A percentile compares a stretch with the other conserved stretches of the same genome.
Evolutionary conservation across 106 monocot species (phyloP).

Genomic region (Ottelia alismoides): DNA sequence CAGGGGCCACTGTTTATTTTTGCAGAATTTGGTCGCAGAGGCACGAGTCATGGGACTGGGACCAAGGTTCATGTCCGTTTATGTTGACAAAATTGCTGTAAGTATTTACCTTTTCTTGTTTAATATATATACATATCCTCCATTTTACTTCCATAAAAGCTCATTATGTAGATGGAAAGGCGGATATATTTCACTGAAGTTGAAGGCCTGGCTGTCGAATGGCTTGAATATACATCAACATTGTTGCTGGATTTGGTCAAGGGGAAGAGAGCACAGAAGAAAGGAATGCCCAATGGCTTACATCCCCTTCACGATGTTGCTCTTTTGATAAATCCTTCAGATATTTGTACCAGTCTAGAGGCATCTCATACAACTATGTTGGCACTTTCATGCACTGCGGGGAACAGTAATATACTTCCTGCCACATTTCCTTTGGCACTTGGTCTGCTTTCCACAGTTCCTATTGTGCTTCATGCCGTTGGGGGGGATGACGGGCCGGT

Average conservation of each 20-base stretch:
- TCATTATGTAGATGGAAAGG: constrained; percentile 21
- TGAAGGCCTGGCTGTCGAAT: constrained; percentile 17
- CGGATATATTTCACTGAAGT: constrained; percentile 18
- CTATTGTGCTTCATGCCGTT: constrained; percentile 23
- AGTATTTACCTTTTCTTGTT: no score
- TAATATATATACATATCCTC: no score
- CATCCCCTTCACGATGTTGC: constrained; percentile 1
- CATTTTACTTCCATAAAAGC: no score
- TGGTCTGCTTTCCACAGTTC: constrained; percentile 15
- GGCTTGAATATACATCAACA: constrained; percentile 21
- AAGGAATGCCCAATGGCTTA: no score
- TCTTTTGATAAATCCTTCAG: constrained; percentile 9
- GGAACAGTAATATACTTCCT: constrained; percentile 1
- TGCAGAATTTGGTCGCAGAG: constrained; percentile 13
- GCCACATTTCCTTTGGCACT: constrained; percentile 16
- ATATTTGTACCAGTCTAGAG: background rate
- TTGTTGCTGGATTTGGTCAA: constrained; percentile 14
- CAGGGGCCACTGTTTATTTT: no score
- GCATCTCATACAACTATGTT: background rate
- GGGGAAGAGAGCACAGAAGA: constrained; percentile 5
- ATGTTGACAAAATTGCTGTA: constrained; percentile 20
- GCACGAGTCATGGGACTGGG: constrained; percentile 22
- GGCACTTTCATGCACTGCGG: background rate
- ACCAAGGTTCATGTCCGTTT: constrained; percentile 24
- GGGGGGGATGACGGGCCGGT: constrained; percentile 18